A percentile compares a stretch with the other conserved stretches of the same genome.
Evolutionary conservation across 768 basidiomycete species (phyloP).

Genomic region (Omphalotus guepiniiformis): DNA sequence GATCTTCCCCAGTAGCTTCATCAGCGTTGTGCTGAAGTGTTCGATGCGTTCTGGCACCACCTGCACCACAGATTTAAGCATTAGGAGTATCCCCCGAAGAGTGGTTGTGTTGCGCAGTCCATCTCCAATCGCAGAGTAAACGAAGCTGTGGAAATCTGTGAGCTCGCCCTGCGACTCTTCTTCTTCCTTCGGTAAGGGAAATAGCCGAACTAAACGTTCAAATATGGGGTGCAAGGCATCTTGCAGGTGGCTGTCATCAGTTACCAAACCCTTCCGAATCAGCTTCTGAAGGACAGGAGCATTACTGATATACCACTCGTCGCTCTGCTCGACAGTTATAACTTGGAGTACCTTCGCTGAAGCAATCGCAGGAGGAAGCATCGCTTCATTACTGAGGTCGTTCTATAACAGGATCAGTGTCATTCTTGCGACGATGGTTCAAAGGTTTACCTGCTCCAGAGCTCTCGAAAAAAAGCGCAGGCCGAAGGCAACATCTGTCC

Average conservation of each 20-base stretch:
- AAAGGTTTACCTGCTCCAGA: conserved; percentile 53
- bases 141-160: conserved; percentile 73
- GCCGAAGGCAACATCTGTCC: conserved; percentile 90
- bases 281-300: conserved; percentile 72
- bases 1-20: conserved; percentile 81
- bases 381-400: conserved; percentile 64
- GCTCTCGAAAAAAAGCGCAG: conserved; percentile 84
- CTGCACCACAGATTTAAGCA: conserved; percentile 83
- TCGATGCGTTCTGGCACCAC: conserved; percentile 82
- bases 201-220: conserved; percentile 70
- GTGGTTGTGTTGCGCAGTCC: conserved; percentile 70
- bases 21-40: conserved; percentile 64
- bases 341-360: conserved; percentile 88
- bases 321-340: conserved; percentile 76
- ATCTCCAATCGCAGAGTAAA: conserved; percentile 71
- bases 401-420: conserved; percentile 36
- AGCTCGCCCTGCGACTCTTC: conserved; percentile 72
- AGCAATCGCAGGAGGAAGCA: conserved; percentile 67
- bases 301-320: conserved; percentile 77
- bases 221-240: conserved; percentile 81
- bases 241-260: conserved; percentile 75
- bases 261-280: conserved; percentile 80
- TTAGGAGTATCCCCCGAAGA: conserved; percentile 75
- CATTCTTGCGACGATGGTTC: conserved; percentile 3
- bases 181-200: conserved; percentile 74